phyloP scores from a whole-genome alignment of 768 basidiomycete genomes.

The Agrocybe praecox region DNA sequence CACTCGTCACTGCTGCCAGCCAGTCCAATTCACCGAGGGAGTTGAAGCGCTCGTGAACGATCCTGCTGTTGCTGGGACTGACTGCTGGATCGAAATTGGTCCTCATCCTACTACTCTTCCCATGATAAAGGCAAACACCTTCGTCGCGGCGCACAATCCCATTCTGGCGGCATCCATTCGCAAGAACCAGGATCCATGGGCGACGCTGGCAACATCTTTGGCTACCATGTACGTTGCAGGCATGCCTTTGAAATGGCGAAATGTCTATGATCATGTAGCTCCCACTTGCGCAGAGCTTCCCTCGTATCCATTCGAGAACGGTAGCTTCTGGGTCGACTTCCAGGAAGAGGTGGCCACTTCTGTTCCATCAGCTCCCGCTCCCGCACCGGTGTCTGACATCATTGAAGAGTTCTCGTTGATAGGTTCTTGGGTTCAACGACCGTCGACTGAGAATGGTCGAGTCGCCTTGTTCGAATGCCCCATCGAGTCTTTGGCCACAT shows the following conservation, averaged over 20 bases:
- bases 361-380: background rate
- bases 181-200: slow-evolving; percentile 44
- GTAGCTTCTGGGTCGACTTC: background rate
- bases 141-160: slow-evolving; percentile 30
- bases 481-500: background rate
- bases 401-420: background rate
- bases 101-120: slow-evolving; percentile 61
- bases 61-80: slow-evolving; percentile 28
- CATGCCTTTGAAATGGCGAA: slow-evolving; percentile 55
- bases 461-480: background rate
- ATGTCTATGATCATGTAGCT: slow-evolving; percentile 49
- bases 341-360: background rate
- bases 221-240: slow-evolving; percentile 48
- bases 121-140: slow-evolving; percentile 46
- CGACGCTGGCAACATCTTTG: slow-evolving; percentile 46
- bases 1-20: slow-evolving; percentile 56
- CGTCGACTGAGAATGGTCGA: background rate
- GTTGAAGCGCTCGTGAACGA: slow-evolving; percentile 40
- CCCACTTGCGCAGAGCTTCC: slow-evolving; percentile 54
- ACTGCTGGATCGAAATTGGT: slow-evolving; percentile 66
- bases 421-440: background rate
- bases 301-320: slow-evolving; percentile 59
- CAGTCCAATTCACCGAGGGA: slow-evolving; percentile 57
- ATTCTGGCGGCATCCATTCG: slow-evolving; percentile 54
- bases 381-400: background rate